Evolutionary conservation across 257 asterid species (phyloP), one percentile per base, ranked within the genome.

Genomic region (Lycium barbarum): DNA sequence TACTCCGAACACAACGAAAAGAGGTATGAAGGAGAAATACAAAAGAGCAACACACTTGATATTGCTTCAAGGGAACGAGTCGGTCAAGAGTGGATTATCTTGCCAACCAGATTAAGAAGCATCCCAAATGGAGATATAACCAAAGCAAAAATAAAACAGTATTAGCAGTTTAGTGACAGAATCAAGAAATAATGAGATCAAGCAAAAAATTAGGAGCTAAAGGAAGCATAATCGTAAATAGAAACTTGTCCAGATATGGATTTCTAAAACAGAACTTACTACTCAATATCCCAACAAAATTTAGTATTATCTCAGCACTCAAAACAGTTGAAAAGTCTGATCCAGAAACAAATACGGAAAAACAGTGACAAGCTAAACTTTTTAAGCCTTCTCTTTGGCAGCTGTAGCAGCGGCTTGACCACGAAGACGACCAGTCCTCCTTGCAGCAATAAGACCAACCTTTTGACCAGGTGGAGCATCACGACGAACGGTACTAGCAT

Each of bases 401-500:
- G 96, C 95, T 9, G 93, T 84, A 12, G 95, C 93, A 7, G 97
- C 96, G 43, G 95, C 94, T 90, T 91, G 96, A 71, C 98, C 97
- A 58, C 95, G 91, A 61, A 91, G 95, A 66, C 97, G 97, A 86
- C 98, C 98, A 35, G 98, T 92, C 86, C 98, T 91, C 66, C 95
- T 90, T 6, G 97, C 97, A 81, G 94, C 97, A 90, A 94, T 91
- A 45, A 92, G 98, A 88, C 97, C 97, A 72, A 92, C 98, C 91
- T 94, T 94, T 79, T 94, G 97, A 1, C 98, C 98, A 17, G 98
- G 98, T 12, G 97, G 97, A 11, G 96, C 96, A 85, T 93, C 97
- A 61, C 96, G 95, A 33, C 95, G 95, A 9, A 93, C 96, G 3
- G 97, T 93, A 43, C 94, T 90, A 35, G 97, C 96, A 81, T 93